Percentiles rank a stretch among this genome's conserved stretches.
phyloP scores from a whole-genome alignment of 345 rosid genomes.

The Rhizophora apiculata region DNA sequence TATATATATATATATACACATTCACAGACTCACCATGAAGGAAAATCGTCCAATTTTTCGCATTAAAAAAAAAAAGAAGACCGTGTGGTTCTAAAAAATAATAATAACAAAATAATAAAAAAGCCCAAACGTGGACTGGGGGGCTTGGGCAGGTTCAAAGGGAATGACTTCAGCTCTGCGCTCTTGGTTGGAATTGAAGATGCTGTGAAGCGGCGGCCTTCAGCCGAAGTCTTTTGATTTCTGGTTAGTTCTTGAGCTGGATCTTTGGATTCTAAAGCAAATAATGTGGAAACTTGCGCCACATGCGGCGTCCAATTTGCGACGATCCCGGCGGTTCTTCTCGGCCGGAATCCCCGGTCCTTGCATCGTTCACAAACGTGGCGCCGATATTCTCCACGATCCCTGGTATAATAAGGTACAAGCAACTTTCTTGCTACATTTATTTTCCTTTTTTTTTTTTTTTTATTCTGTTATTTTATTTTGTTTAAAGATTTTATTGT shows the following conservation, averaged over 20 bases:
- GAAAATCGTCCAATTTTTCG: too few relatives aligned
- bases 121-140: conserved; percentile 1
- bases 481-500: too few relatives aligned
- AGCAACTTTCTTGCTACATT: not conserved
- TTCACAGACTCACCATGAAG: too few relatives aligned
- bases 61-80: not conserved
- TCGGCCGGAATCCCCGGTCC: conserved; percentile 88
- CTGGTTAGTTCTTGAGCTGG: conserved; percentile 9
- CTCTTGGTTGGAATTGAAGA: not conserved
- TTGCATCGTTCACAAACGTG: conserved; percentile 92
- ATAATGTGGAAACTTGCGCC: conserved; percentile 67
- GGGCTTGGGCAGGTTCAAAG: not conserved
- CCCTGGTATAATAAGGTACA: conserved; percentile 97
- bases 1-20: too few relatives aligned
- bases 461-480: too few relatives aligned
- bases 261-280: conserved; percentile 26
- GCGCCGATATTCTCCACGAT: conserved; percentile 97
- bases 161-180: not conserved
- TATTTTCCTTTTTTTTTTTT: too few relatives aligned
- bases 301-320: conserved; percentile 36
- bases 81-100: not conserved
- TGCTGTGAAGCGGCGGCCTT: not conserved
- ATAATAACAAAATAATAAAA: too few relatives aligned
- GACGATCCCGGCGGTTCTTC: conserved; percentile 55
- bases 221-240: not conserved